Evolutionary conservation across 106 monocot genomes (phyloP).

Genomic region (Apostasia ramifera): DNA sequence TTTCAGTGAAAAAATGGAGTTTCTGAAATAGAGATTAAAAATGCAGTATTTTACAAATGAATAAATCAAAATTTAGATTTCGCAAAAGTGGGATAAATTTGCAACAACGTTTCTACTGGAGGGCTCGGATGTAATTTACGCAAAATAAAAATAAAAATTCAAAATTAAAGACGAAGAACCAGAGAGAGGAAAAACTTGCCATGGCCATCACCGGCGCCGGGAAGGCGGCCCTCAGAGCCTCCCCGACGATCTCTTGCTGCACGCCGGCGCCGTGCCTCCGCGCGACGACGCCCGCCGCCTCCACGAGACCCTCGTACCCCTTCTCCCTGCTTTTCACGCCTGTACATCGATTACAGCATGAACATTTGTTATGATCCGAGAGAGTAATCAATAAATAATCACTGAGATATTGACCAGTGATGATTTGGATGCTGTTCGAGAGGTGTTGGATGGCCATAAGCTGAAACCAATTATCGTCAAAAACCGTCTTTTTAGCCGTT

Average conservation of each 20-base stretch:
- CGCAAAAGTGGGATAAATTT: no score
- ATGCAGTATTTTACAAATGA: no score
- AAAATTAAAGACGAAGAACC: no score
- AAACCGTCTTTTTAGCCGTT: constrained; percentile 13
- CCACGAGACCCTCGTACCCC: constrained; percentile 53
- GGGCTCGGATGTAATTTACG: no score
- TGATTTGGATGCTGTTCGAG: constrained; percentile 36
- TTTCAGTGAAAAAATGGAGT: no score
- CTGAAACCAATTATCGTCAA: constrained; percentile 74
- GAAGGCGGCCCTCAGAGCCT: constrained; percentile 36
- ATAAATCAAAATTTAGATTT: no score
- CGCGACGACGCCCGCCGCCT: constrained; percentile 28
- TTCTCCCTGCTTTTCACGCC: constrained; percentile 31
- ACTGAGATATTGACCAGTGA: not conserved
- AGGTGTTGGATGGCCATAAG: constrained; percentile 58
- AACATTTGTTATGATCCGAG: not conserved
- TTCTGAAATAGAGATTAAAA: no score
- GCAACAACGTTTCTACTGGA: no score
- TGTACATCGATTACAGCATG: not conserved
- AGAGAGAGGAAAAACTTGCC: constrained; percentile 19
- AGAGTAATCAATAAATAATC: no score
- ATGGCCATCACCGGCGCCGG: constrained; percentile 32
- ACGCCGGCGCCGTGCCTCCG: constrained; percentile 19
- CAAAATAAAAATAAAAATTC: no score
- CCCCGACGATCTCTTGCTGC: constrained; percentile 34